Conservation (phyloP, 108 stramenopile genomes). For the Parietichytrium sp. region DNA sequence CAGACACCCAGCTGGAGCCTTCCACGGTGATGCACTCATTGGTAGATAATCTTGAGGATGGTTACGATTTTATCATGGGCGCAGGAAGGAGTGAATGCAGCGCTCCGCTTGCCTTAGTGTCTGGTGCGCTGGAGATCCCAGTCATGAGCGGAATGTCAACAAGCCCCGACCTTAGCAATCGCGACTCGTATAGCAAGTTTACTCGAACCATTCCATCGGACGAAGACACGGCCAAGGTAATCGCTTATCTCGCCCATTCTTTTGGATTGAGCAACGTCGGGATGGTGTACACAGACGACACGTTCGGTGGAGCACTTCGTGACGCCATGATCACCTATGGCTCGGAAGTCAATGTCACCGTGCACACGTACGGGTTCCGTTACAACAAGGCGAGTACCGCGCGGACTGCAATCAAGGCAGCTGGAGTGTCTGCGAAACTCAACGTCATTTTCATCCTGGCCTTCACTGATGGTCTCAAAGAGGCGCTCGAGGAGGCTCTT, state of each 20-base stretch:
- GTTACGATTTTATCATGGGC: neutral
- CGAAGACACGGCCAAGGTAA: neutral
- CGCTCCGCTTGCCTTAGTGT: neutral
- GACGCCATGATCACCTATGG: neutral
- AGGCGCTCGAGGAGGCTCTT: neutral
- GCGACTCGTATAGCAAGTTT: constrained; percentile 6
- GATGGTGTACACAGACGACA: neutral
- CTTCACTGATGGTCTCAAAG: too few species aligned
- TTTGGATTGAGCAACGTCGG: neutral
- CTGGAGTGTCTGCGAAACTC: neutral
- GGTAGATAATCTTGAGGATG: neutral
- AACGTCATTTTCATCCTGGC: neutral
- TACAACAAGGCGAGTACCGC: neutral
- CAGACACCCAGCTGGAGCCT: constrained; percentile 4
- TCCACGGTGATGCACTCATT: too few species aligned
- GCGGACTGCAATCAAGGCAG: neutral
- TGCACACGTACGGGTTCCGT: neutral
- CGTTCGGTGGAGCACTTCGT: neutral
- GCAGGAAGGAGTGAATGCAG: neutral
- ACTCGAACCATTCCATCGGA: neutral
- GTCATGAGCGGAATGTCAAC: neutral
- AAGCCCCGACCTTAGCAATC: neutral
- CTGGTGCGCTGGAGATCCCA: neutral
- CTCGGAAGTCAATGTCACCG: neutral
- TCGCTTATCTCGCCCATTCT: neutral